Evolutionary conservation across 129 eudicot species (phyloP), one percentile per base, ranked within the genome.

Genomic region (Glebionis coronaria): DNA sequence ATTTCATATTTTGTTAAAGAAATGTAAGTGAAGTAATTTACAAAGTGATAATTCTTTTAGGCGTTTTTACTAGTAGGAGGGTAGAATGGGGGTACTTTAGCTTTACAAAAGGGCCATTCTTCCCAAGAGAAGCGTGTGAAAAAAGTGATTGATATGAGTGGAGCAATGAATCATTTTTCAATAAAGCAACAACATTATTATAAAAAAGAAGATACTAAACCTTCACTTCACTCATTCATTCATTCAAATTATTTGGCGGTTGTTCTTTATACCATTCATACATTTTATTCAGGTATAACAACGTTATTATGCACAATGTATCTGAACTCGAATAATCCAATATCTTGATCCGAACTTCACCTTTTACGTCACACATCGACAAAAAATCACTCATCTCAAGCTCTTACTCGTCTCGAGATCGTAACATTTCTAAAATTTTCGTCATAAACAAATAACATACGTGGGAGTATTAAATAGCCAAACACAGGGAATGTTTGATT

Each of bases 401-500:
- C 64, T 21, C 67, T 65, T 68, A 44, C 49, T 61, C 10, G n/a
- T 35, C 67, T 71, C 73, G 81, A 83, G 74, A 81, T 81, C 62
- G 78, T 61, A 69, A 77, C 80, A 79, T 75, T 87, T 80, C 54
- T 31, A 72, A n/a, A 12, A 14, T 35, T 61, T 47, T 42, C 14
- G 31, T 47, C 60, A 35, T 25, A 55, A 67, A 68, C 11, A 65
- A 61, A 68, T 63, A 19, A 11, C 73, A 68, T 81, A 82, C 82
- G 85, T 80, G 74, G 77, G 65, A 82, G 73, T 87, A 76, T 74
- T 82, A 84, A 76, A 84, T 84, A 85, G 76, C 87, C 78, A 73
- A 82, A 69, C 82, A 71, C 83, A 80, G 82, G 79, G 97, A 90
- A 90, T 90, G 95, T 87, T 78, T 78, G 84, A 84, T 80, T 80